These are phyloP conservation scores for Leucoagaricus sp. DNA, from an alignment of 1,284 basidiomycete genomes.

Conservation along the genomic window DNA sequence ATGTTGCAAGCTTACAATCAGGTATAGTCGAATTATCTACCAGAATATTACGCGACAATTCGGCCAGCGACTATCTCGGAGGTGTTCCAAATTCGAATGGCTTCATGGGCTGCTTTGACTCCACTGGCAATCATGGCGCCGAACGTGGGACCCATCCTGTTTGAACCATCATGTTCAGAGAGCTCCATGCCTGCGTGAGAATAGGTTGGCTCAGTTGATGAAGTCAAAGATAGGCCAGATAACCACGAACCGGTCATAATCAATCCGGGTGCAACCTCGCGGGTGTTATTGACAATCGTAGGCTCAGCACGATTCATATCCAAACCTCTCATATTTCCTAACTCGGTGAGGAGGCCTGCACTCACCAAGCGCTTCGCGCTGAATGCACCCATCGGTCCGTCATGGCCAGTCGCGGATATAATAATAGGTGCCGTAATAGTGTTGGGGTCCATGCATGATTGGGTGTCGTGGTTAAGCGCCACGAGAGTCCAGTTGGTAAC, in stretches of 20 bases:
- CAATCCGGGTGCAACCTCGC: constrained; percentile 80
- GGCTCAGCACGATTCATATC: constrained; percentile 83
- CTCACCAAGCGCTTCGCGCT: constrained; percentile 82
- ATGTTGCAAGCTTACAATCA: too few species aligned
- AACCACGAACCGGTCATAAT: constrained; percentile 70
- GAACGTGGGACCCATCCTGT: constrained; percentile 82
- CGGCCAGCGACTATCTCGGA: constrained; percentile 67
- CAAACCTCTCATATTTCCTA: constrained; percentile 81
- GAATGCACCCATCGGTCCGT: constrained; percentile 87
- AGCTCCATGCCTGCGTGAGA: constrained; percentile 73
- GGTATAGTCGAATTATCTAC: too few species aligned
- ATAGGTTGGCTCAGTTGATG: neutral
- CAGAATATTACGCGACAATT: constrained; percentile 47
- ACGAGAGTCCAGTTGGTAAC: constrained; percentile 89
- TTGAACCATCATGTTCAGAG: constrained; percentile 81
- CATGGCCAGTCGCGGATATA: constrained; percentile 71
- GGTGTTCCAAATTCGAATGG: constrained; percentile 62
- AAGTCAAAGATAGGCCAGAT: too few species aligned
- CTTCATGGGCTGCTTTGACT: constrained; percentile 77
- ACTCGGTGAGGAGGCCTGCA: constrained; percentile 72
- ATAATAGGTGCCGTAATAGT: constrained; percentile 82
- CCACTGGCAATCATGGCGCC: constrained; percentile 84
- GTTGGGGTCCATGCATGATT: constrained; percentile 88
- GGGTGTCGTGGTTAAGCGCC: constrained; percentile 79
- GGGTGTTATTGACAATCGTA: constrained; percentile 75